A percentile compares a stretch with the other conserved stretches of the same genome.
phyloP scores from a whole-genome alignment of 2,329 filamentous ascomycete genomes.

The Exophiala oligosperma region DNA sequence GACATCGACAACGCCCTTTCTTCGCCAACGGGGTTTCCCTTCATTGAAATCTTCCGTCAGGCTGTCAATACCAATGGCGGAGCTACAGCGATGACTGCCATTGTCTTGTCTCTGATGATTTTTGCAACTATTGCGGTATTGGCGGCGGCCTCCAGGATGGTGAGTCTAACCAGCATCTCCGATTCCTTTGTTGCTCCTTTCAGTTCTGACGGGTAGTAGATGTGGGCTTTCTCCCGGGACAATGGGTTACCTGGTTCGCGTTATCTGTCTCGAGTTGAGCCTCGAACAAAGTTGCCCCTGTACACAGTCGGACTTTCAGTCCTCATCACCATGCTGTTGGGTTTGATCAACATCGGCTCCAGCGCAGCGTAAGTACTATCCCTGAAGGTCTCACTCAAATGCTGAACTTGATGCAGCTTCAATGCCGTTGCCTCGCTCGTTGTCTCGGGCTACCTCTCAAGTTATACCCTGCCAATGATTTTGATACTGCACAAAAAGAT shows the following conservation, averaged over 20 bases:
- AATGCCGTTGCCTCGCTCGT: slow-evolving; percentile 56
- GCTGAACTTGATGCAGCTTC: slow-evolving; percentile 33
- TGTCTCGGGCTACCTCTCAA: slow-evolving; percentile 51
- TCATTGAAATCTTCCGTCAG: slow-evolving; percentile 50
- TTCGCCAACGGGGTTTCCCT: slow-evolving; percentile 35
- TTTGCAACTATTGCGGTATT: slow-evolving; percentile 35
- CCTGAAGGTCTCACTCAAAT: slow-evolving; percentile 3
- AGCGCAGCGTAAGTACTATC: slow-evolving; percentile 22
- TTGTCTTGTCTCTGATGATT: slow-evolving; percentile 32
- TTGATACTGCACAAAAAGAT: slow-evolving; percentile 35
- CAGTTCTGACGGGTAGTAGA: background rate
- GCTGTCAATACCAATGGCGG: slow-evolving; percentile 45
- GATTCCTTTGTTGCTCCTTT: too few relatives aligned
- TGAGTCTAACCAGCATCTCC: too few relatives aligned
- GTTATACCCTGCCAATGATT: slow-evolving; percentile 52
- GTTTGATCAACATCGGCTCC: slow-evolving; percentile 30
- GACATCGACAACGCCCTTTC: slow-evolving; percentile 33
- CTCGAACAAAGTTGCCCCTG: slow-evolving; percentile 47
- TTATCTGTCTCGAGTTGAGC: slow-evolving; percentile 43
- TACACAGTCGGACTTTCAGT: slow-evolving; percentile 30
- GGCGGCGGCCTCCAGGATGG: slow-evolving; percentile 40
- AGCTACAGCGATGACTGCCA: slow-evolving; percentile 45
- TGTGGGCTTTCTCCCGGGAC: slow-evolving; percentile 47
- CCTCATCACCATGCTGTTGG: slow-evolving; percentile 23
- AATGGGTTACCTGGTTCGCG: slow-evolving; percentile 40